A percentile compares a stretch with the other conserved stretches of the same genome.
These are phyloP conservation scores for Eucalyptus lansdowneana DNA, from an alignment of 345 rosid species.

Conservation along the genomic window DNA sequence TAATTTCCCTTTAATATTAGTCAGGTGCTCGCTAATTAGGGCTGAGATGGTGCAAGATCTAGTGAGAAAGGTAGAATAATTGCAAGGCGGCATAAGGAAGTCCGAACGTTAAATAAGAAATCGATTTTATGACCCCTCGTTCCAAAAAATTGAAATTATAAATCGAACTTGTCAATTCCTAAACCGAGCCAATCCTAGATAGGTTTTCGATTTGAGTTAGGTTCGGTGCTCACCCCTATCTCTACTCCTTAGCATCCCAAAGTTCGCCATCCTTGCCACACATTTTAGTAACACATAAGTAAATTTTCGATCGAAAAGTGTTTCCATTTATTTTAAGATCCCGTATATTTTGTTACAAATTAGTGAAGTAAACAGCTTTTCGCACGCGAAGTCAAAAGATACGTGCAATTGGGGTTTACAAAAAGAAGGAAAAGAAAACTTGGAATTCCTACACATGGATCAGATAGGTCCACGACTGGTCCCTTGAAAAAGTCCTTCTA, in stretches of 20 bases:
- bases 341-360: neutral
- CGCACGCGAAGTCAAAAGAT: neutral
- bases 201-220: neutral
- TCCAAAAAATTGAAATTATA: neutral
- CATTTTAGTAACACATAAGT: neutral
- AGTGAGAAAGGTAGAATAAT: neutral
- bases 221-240: neutral
- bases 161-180: rapidly evolving
- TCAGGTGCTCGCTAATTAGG: neutral
- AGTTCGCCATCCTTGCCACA: neutral
- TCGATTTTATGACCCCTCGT: neutral
- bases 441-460: neutral
- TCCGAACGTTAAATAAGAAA: neutral
- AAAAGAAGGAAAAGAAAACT: neutral
- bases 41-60: neutral
- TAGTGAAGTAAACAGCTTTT: neutral
- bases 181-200: neutral
- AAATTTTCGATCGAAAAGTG: neutral
- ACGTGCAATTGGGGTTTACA: neutral
- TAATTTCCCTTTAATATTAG: neutral
- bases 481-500: neutral
- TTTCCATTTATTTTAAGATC: neutral
- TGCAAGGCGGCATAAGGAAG: neutral
- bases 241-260: neutral
- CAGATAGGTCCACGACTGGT: neutral